Percentiles rank a stretch among this genome's conserved stretches.
phyloP scores from a whole-genome alignment of 192 early-diverging fungal genomes.

The Pilobolus umbonatus region DNA sequence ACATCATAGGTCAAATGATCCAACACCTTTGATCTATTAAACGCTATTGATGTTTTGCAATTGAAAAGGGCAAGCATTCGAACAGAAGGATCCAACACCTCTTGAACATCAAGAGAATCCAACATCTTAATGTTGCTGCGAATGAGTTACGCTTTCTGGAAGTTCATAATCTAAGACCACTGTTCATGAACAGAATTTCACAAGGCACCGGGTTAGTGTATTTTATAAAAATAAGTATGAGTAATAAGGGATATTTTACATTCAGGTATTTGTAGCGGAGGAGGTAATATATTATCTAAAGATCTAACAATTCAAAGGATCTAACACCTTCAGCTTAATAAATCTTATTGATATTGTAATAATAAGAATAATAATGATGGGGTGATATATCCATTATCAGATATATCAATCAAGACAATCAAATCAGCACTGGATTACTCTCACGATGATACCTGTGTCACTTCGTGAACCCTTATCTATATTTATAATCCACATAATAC shows the following conservation, averaged over 20 bases:
- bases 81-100: conserved; percentile 7
- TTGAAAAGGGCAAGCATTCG: conserved; percentile 3
- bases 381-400: too few relatives aligned
- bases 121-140: conserved; percentile 13
- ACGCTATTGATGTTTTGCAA: background rate
- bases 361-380: too few relatives aligned
- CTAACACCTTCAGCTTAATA: conserved; percentile 10
- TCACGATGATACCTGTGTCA: too few relatives aligned
- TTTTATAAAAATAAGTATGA: conserved; percentile 10
- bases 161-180: conserved; percentile 12
- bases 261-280: conserved; percentile 9
- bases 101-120: conserved; percentile 12
- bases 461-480: too few relatives aligned
- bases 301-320: conserved; percentile 14
- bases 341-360: too few relatives aligned
- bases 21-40: background rate
- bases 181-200: conserved; percentile 13
- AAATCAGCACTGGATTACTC: too few relatives aligned
- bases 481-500: too few relatives aligned
- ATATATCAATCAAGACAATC: too few relatives aligned
- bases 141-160: conserved; percentile 11
- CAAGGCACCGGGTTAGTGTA: conserved; percentile 11
- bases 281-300: conserved; percentile 11
- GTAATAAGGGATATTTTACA: conserved; percentile 12
- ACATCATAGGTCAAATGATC: too few relatives aligned